A percentile compares a stretch with the other conserved stretches of the same genome.
Evolutionary conservation across 306 rosid genomes (phyloP).

Genomic region (Glycine soja): DNA sequence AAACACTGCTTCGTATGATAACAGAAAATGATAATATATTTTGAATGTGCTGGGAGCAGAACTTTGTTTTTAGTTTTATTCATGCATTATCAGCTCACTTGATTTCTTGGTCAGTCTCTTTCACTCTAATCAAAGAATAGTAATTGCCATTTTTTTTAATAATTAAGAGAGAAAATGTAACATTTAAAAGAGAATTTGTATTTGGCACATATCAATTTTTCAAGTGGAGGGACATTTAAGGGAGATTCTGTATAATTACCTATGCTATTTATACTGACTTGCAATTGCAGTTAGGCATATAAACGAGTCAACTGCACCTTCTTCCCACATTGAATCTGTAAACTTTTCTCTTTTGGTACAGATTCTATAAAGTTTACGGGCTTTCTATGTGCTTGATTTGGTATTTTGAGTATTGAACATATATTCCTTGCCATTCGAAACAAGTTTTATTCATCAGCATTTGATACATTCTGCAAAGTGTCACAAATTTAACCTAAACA

Average conservation of each 20-base stretch:
- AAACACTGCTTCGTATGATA: background rate
- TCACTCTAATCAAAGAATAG: background rate
- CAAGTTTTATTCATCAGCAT: conserved; percentile 27
- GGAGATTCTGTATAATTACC: background rate
- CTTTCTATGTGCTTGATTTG: background rate
- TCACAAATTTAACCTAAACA: conserved; percentile 30
- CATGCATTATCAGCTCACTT: background rate
- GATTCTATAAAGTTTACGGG: background rate
- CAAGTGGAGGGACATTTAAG: background rate
- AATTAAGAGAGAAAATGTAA: background rate
- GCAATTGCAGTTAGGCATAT: background rate
- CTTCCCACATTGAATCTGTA: conserved; percentile 14
- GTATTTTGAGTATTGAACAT: conserved; percentile 22
- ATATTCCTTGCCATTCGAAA: background rate
- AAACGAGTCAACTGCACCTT: conserved; percentile 10
- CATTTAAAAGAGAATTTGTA: background rate
- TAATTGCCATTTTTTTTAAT: background rate
- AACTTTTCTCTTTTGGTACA: background rate
- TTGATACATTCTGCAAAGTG: background rate
- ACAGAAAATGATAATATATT: conserved; percentile 9
- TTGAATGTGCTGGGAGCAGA: background rate
- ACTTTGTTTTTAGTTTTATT: background rate
- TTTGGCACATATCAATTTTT: background rate
- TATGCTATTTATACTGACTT: background rate
- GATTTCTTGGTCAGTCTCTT: background rate